Base-by-base conservation (phyloP, 306 rosid species). In the Alnus rubra region DNA sequence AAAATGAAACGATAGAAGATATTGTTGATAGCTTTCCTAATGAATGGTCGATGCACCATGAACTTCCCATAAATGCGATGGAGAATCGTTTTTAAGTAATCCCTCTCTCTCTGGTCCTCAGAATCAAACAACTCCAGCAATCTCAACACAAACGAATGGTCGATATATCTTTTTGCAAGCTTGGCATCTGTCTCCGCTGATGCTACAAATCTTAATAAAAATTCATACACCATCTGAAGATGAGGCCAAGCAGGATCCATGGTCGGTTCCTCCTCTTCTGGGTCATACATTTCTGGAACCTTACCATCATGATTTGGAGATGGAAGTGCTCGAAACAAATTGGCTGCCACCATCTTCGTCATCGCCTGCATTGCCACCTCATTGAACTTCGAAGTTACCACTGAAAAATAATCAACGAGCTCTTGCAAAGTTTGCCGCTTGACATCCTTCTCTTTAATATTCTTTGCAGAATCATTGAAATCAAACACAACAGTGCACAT, bases 91-190 rank as follows among this genome's bases (percentile, higher is more conserved):
- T 89, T 89, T 51, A 89, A 77, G 88, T 85, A 89, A 48, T 87
- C 93, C 83, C 93, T 86, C 86, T 89, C 93, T 78, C 93, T 80
- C 70, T 86, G 93, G 75, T 89, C 93, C 89, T 87, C 89, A 1
- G 93, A 89, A 62, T 89, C 89, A 82, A 89, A 89, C 86, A 89
- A 87, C 58, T 86, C 89, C 30, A 89, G 88, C 80, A 89, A 62
- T 73, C 77, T 87, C 86, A 89, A 78, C 77, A 87, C 89, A 82
- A 89, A 89, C 1, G 89, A 80, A 77, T 87, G 91, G 62, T 87
- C 91, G 44, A 89, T 72, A 23, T 79, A 89, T 82, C 88, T 78
- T 76, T 89, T 89, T 30, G 90, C 93, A 30, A 86, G 83, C 83
- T 89, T 89, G 64, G 91, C 86, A 84, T 89, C 93, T 4, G 86